phyloP scores from a whole-genome alignment of 176 grass and related monocot genomes.

The Rhipidocladum racemiflorum region DNA sequence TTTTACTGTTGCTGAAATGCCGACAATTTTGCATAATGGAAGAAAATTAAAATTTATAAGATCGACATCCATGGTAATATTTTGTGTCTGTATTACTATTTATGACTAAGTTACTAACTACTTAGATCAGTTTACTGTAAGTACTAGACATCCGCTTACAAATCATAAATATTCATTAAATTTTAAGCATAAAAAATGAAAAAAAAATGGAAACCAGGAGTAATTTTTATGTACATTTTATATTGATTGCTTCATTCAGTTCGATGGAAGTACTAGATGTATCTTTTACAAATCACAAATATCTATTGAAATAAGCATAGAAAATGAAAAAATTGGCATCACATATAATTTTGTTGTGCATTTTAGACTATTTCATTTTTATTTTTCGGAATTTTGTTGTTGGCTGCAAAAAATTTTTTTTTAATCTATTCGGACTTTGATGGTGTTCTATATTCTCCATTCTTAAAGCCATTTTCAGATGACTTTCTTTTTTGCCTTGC shows the following conservation, averaged over 20 bases:
- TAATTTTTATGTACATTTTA: not conserved
- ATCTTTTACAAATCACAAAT: not conserved
- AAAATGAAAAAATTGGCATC: not conserved
- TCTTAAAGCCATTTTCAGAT: not conserved
- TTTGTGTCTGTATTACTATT: not conserved
- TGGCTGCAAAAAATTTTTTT: not conserved
- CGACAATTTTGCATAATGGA: not conserved
- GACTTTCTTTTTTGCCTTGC: not conserved
- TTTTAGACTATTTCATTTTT: not conserved
- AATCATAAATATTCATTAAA: not conserved
- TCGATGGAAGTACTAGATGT: not conserved
- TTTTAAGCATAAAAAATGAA: not conserved
- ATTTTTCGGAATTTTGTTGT: not conserved
- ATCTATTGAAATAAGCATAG: not conserved
- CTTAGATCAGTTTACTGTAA: not conserved
- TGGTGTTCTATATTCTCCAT: not conserved
- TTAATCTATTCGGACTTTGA: not conserved
- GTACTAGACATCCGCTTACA: not conserved
- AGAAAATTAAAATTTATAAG: not conserved
- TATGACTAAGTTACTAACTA: not conserved
- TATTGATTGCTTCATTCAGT: not conserved
- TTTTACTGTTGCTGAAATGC: slow-evolving; percentile 22
- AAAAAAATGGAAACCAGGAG: not conserved
- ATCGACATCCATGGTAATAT: not conserved
- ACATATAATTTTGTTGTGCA: not conserved